Base-by-base conservation (phyloP, 202 grass and related monocot species). In the Carex arenaria region DNA sequence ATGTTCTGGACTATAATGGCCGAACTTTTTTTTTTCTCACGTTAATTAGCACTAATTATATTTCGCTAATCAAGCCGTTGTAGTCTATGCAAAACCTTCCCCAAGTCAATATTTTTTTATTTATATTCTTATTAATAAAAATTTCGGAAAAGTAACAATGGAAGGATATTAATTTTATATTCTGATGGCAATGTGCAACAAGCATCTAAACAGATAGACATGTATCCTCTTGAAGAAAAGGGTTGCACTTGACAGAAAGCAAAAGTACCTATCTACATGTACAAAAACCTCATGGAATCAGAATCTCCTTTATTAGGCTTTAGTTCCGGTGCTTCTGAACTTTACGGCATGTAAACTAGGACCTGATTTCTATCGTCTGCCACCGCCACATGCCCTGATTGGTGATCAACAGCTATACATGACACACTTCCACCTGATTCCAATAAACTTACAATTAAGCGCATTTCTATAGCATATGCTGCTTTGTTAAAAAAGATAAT, bases 341-440 rank as follows among this genome's bases (percentile, higher is more conserved):
- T 89, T 66, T 68, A 67, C 72, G 57, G 77, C 14, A 47, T 85
- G 78, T 91, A 92, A 85, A 97, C 83, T 79, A 91, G 64, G 55
- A 97, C 32, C 52, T 90, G 85, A 53, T 87, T 85, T 79, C 67
- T 81, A 85, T 89, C 87, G 65, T 94, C 88, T 73, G 92, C 90
- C 76, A 94, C 94, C 11, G 87, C 94, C 78, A 97, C 75, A 54
- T 75, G 81, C 71, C 90, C 87, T 73, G 92, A 94, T 87, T 87
- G 59, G 43, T 81, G 78, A 68, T 94, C 92, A 69, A 92, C 82
- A 71, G 85, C 78, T 52, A 92, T 86, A 85, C 92, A 91, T 13
- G 90, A 87, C 3, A 97, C 75, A 84, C 74, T 85, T 68, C 67
- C 88, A 92, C 84, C 92, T 97, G 73, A 83, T 92, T 78, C 49